A percentile compares a stretch with the other conserved stretches of the same genome.
These are phyloP conservation scores for Irpex sp. DNA, from an alignment of 1,284 basidiomycete species.

Conservation along the genomic window DNA sequence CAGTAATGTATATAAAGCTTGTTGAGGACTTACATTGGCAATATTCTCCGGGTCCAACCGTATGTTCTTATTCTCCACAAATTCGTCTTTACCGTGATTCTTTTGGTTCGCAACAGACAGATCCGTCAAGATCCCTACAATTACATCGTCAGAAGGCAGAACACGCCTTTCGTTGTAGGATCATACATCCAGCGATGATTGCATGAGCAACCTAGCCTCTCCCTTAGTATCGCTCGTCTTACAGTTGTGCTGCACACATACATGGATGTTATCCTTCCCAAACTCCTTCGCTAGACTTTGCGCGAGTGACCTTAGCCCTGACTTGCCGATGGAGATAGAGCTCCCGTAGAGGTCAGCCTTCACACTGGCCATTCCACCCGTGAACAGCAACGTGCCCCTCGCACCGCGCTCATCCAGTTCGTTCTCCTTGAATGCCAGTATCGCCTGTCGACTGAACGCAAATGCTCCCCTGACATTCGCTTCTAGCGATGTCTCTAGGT, in stretches of 20 bases:
- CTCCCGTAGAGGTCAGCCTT: constrained; percentile 66
- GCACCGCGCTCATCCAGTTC: constrained; percentile 41
- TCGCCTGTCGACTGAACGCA: constrained; percentile 62
- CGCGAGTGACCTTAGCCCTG: constrained; percentile 59
- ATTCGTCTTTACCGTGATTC: constrained; percentile 44
- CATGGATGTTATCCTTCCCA: constrained; percentile 78
- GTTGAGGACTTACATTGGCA: constrained; percentile 43
- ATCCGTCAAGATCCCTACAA: constrained; percentile 44
- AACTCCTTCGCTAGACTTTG: constrained; percentile 82
- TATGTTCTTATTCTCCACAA: constrained; percentile 1
- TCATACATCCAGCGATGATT: constrained; percentile 37
- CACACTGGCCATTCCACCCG: constrained; percentile 69
- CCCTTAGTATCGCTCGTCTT: neutral
- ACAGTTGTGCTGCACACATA: constrained; percentile 24
- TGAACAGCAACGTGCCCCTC: constrained; percentile 71
- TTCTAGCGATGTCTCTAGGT: constrained; percentile 45
- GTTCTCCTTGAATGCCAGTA: constrained; percentile 62
- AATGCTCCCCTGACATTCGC: constrained; percentile 61
- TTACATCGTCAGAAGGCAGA: neutral
- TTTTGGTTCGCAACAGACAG: constrained; percentile 24
- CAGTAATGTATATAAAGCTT: no score
- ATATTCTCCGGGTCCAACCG: constrained; percentile 62
- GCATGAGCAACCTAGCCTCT: constrained; percentile 51
- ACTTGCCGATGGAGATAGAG: constrained; percentile 68
- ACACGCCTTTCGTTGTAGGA: neutral